Evolutionary conservation across 108 stramenopile species (phyloP).

Genomic region (Skeletonema potamos): DNA sequence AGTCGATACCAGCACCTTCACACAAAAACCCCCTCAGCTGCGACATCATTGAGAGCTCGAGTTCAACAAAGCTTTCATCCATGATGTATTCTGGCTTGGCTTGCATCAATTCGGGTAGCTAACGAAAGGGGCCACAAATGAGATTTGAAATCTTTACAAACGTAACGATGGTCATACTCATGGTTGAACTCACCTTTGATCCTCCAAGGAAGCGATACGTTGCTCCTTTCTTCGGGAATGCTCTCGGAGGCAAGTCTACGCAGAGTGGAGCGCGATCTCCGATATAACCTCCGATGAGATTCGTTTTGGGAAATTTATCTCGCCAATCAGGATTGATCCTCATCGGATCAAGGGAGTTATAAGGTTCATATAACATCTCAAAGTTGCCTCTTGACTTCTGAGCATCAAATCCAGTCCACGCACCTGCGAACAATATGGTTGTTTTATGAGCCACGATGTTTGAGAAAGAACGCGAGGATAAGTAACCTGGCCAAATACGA

Average conservation of each 20-base stretch:
- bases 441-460: no score
- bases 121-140: slow-evolving; percentile 21
- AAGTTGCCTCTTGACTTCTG: slow-evolving; percentile 42
- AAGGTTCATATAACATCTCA: slow-evolving; percentile 24
- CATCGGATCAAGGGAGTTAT: slow-evolving; percentile 64
- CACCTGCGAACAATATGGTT: slow-evolving; percentile 45
- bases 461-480: no score
- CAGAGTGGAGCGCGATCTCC: slow-evolving; percentile 29
- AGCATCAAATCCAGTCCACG: slow-evolving; percentile 66
- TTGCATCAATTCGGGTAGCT: slow-evolving; percentile 43
- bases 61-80: slow-evolving; percentile 32
- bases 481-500: no score
- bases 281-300: slow-evolving; percentile 39
- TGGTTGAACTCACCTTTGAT: slow-evolving; percentile 8
- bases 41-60: slow-evolving; percentile 25
- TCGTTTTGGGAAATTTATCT: slow-evolving; percentile 62
- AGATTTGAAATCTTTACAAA: slow-evolving; percentile 11
- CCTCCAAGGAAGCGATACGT: slow-evolving; percentile 55
- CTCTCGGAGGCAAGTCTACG: slow-evolving; percentile 35
- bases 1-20: slow-evolving; percentile 9
- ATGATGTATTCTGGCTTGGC: slow-evolving; percentile 24
- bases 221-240: slow-evolving; percentile 56
- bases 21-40: slow-evolving; percentile 49
- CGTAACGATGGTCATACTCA: not conserved
- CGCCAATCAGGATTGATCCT: slow-evolving; percentile 44